Percentiles rank a stretch among this genome's conserved stretches.
phyloP scores from a whole-genome alignment of 2,329 filamentous ascomycete genomes.

The Pestalotiopsis sp. region DNA sequence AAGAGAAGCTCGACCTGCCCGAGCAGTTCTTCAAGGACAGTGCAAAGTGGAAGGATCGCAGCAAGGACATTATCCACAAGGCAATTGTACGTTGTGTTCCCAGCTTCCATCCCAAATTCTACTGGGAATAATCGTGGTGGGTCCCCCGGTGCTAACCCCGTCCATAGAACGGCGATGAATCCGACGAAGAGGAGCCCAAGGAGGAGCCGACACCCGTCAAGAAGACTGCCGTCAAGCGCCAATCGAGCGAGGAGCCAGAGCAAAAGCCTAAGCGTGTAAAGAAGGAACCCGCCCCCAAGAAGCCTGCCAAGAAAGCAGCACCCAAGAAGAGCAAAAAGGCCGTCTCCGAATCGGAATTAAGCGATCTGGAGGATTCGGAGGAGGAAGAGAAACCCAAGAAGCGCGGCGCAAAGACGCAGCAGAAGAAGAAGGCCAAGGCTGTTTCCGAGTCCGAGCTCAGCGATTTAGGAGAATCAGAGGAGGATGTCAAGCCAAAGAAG shows the following conservation, averaged over 20 bases:
- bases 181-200: constrained; percentile 13
- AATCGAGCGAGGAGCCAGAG: constrained; percentile 35
- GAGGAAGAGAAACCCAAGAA: constrained; percentile 23
- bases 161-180: constrained; percentile 10
- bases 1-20: constrained; percentile 50
- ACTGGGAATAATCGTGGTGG: not conserved
- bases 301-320: constrained; percentile 28
- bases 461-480: constrained; percentile 26
- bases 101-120: not conserved
- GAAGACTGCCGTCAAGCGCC: constrained; percentile 33
- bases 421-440: constrained; percentile 14
- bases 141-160: not conserved
- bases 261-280: constrained; percentile 44
- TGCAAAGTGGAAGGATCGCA: constrained; percentile 58
- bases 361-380: constrained; percentile 21
- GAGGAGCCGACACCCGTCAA: constrained; percentile 13
- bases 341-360: constrained; percentile 31
- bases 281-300: constrained; percentile 23
- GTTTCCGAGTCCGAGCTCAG: constrained; percentile 27
- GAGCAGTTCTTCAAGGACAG: constrained; percentile 51
- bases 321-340: constrained; percentile 11
- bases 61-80: constrained; percentile 59
- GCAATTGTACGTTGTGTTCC: constrained; percentile 45
- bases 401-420: constrained; percentile 20
- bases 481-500: constrained; percentile 20